Base-by-base conservation (phyloP, 768 basidiomycete genomes). In the Calocybe cyanea region DNA sequence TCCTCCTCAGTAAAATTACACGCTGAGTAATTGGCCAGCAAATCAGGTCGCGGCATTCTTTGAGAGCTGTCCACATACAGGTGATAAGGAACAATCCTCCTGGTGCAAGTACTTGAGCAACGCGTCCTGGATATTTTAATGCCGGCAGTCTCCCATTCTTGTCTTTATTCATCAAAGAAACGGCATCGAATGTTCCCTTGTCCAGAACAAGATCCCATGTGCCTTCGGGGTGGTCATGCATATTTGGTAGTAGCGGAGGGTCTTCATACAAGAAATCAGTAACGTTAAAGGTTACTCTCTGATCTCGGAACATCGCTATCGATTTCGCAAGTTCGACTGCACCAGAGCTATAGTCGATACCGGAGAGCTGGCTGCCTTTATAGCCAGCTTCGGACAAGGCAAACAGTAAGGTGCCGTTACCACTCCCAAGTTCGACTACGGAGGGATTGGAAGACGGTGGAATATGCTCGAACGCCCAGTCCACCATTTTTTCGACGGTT, bases 171-270 rank as follows among this genome's bases (percentile, higher is more conserved):
- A 76, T 83, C 31, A 92, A 64, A 0, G 87, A 85, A 40, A 92
- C 90, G 4, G 90, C 88, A 56, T 92, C 90, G 57, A 81, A 89
- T 0, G 90, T 92, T n/a, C 90, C 90, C 61, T 92, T 92, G 64
- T 92, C 90, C 45, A 92, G 58, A 13, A 92, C 58, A 5, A 91
- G 64, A 57, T 90, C 85, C 89, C 89, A 92, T 25, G 53, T 54
- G 37, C 59, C 65, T 8, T 58, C 48, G 49, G 45, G 33, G 31
- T 13, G 53, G n/a, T 40, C 34, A 50, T 52, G 46, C 42, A 56
- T 60, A 15, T 51, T 41, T 8, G 62, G 43, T 18, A 70, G 57
- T 2, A 40, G 28, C 10, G 68, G 66, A 1, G 83, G 81, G 31
- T 73, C 70, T 4, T 80, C 70, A 8, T 66, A 59, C 30, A 92